Conservation (phyloP, 805 yeast species). For the Deakozyma indianensis region DNA sequence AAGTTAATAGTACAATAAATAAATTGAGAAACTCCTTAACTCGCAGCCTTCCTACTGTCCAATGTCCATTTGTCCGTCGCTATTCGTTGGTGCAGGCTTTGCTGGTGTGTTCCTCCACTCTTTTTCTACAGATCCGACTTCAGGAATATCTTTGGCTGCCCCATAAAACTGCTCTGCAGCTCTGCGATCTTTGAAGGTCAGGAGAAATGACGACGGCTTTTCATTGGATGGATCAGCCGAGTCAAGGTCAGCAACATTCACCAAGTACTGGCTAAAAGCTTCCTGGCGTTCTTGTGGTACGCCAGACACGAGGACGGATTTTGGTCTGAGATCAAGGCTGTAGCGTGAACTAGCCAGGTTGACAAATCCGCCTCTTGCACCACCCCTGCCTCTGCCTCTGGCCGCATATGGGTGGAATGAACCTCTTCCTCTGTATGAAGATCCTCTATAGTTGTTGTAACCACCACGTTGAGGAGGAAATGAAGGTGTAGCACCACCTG, state of each 20-base stretch:
- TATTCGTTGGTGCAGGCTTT: neutral
- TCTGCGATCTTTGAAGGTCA: slow-evolving; percentile 22
- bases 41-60: too few species aligned
- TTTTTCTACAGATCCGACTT: slow-evolving; percentile 18
- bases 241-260: slow-evolving; percentile 15
- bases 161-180: slow-evolving; percentile 25
- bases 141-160: slow-evolving; percentile 14
- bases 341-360: slow-evolving; percentile 12
- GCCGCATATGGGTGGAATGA: neutral
- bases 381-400: slow-evolving; percentile 13
- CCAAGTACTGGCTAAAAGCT: slow-evolving; percentile 17
- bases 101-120: slow-evolving; percentile 10
- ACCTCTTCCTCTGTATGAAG: slow-evolving; percentile 8
- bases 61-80: neutral
- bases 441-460: slow-evolving; percentile 8
- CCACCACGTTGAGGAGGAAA: slow-evolving; percentile 8
- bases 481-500: slow-evolving; percentile 13
- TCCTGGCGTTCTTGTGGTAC: slow-evolving; percentile 20
- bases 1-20: too few species aligned
- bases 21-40: too few species aligned
- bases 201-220: slow-evolving; percentile 9
- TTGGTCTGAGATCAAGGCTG: slow-evolving; percentile 25
- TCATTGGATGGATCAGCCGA: slow-evolving; percentile 8
- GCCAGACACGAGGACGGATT: slow-evolving; percentile 20
- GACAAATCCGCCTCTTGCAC: slow-evolving; percentile 14